Percentiles rank a stretch among this genome's conserved stretches.
These are phyloP conservation scores for Boletus sensibilis DNA, from an alignment of 768 basidiomycete genomes.

Conservation along the genomic window DNA sequence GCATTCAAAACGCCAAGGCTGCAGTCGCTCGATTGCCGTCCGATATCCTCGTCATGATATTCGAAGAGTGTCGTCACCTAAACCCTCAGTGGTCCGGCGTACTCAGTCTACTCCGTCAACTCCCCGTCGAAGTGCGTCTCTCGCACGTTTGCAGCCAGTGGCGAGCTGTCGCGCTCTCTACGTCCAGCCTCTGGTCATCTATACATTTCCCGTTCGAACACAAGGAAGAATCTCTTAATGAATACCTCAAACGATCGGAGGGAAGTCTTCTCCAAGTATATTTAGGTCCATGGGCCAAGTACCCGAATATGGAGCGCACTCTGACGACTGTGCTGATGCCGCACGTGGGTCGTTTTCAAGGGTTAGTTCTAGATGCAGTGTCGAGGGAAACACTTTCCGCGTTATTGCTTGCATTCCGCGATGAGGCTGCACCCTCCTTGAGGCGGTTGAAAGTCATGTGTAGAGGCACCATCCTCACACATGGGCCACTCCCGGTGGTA, in stretches of 20 bases:
- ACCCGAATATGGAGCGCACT: slow-evolving; percentile 27
- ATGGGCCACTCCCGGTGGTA: slow-evolving; percentile 25
- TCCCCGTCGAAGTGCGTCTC: slow-evolving; percentile 34
- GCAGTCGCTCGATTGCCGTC: slow-evolving; percentile 33
- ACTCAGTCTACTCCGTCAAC: slow-evolving; percentile 32
- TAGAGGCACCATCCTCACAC: slow-evolving; percentile 28
- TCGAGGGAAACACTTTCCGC: slow-evolving; percentile 31
- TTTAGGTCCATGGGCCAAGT: slow-evolving; percentile 34
- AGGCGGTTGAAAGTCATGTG: slow-evolving; percentile 30
- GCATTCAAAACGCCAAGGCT: slow-evolving; percentile 30
- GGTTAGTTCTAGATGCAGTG: slow-evolving; percentile 31
- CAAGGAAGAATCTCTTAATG: slow-evolving; percentile 28
- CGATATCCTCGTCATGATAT: slow-evolving; percentile 33
- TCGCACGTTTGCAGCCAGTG: slow-evolving; percentile 36
- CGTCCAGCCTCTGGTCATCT: slow-evolving; percentile 36
- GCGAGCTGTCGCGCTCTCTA: slow-evolving; percentile 35
- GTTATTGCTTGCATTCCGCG: slow-evolving; percentile 24
- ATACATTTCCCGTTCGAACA: slow-evolving; percentile 33
- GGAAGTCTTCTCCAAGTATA: slow-evolving; percentile 33
- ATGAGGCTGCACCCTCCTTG: slow-evolving; percentile 28
- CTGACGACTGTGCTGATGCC: slow-evolving; percentile 29
- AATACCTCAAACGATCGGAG: slow-evolving; percentile 35
- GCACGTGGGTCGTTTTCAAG: slow-evolving; percentile 29
- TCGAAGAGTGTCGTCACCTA: slow-evolving; percentile 32
- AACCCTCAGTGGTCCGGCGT: slow-evolving; percentile 35